Evolutionary conservation across 2,329 filamentous ascomycete species (phyloP).

Genomic region (Diaporthe vexans): DNA sequence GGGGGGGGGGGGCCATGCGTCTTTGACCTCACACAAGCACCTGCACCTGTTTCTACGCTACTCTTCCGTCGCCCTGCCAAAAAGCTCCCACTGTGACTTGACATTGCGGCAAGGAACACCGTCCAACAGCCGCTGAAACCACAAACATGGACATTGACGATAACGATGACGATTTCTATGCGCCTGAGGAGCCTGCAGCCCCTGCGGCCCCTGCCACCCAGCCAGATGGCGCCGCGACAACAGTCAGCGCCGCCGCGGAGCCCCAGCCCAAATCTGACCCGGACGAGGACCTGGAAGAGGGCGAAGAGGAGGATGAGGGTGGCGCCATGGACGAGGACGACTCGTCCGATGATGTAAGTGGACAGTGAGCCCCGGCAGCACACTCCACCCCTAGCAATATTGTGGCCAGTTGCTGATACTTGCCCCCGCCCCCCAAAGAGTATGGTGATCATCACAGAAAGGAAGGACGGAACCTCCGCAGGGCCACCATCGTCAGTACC

Average conservation of each 20-base stretch:
- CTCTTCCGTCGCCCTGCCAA: slow-evolving; percentile 9
- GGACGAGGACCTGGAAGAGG: slow-evolving; percentile 72
- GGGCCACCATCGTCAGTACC: slow-evolving; percentile 68
- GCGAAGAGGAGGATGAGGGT: slow-evolving; percentile 74
- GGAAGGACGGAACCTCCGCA: slow-evolving; percentile 74
- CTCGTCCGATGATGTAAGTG: slow-evolving; percentile 55
- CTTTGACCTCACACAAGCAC: slow-evolving; percentile 15
- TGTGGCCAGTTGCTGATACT: slow-evolving; percentile 24
- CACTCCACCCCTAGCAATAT: background rate
- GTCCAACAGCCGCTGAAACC: background rate
- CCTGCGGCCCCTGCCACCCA: slow-evolving; percentile 52
- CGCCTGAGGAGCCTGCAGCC: slow-evolving; percentile 67
- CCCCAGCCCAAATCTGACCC: slow-evolving; percentile 50
- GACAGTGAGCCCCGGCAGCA: background rate
- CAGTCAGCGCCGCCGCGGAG: slow-evolving; percentile 48
- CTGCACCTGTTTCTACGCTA: background rate
- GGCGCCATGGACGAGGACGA: slow-evolving; percentile 73
- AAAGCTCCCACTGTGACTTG: slow-evolving; percentile 1
- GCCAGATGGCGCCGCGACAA: slow-evolving; percentile 35
- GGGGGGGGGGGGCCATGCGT: slow-evolving; percentile 9
- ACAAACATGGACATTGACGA: slow-evolving; percentile 75
- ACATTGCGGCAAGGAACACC: background rate
- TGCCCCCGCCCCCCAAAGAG: slow-evolving; percentile 58
- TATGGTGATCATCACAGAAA: slow-evolving; percentile 77
- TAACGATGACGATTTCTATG: slow-evolving; percentile 75